Conservation (phyloP, 768 basidiomycete species). For the Lactifluus volemus region DNA sequence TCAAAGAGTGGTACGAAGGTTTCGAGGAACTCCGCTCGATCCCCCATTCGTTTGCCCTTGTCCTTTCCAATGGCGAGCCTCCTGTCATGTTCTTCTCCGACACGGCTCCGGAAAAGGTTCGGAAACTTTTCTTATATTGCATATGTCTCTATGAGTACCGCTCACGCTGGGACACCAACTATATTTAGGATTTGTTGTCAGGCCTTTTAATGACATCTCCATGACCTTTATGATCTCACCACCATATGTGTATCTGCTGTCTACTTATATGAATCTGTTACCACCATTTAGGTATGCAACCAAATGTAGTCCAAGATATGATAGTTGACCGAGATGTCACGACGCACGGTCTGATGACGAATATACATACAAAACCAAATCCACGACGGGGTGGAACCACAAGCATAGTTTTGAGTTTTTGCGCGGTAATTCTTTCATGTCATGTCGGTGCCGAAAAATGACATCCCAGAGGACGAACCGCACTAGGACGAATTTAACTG, state of each 20-base stretch:
- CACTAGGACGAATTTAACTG: no score
- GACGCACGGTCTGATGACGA: no score
- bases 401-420: no score
- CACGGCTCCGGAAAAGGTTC: slow-evolving; percentile 12
- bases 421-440: neutral
- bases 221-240: neutral
- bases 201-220: slow-evolving; percentile 15
- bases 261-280: neutral
- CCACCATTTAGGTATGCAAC: neutral
- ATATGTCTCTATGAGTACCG: neutral
- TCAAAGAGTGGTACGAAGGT: slow-evolving; percentile 18
- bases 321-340: neutral
- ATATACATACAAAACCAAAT: no score
- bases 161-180: neutral
- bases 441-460: neutral
- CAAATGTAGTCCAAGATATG: no score
- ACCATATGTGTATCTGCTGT: neutral
- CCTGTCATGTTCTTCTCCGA: slow-evolving; percentile 14
- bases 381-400: no score
- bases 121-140: neutral
- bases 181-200: slow-evolving; percentile 2
- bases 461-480: no score
- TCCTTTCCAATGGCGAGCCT: slow-evolving; percentile 4
- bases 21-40: slow-evolving; percentile 18
- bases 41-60: slow-evolving; percentile 15